Base-by-base conservation (phyloP, 495 filamentous ascomycete genomes). In the Aspergillus wentii region DNA sequence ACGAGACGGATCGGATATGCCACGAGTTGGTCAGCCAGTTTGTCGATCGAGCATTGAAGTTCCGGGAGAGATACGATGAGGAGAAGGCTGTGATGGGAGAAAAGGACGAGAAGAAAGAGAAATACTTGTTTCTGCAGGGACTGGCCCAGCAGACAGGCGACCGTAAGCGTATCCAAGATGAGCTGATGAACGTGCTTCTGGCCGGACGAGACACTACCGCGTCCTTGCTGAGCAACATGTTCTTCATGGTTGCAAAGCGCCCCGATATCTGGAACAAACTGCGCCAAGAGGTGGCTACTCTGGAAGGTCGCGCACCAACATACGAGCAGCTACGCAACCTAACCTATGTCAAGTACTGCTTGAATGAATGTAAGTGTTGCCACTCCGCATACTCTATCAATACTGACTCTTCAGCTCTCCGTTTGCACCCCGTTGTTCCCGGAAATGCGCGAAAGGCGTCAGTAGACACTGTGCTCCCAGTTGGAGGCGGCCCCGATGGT, bases 391-490 rank as follows among this genome's bases (percentile, higher is more conserved):
- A 3, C 5, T 17, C 18, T 6, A 19, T 17, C 17, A 25, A 15
- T 46, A 36, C 33, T 39, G 30, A 43, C 17, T n/a, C 11, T 18
- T 18, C 19, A 54, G 51, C 52, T 13, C 46, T 64, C 9, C 65
- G 78, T 6, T 56, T 83, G 4, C 71, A 71, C 46, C 76, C 79
- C 1, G 52, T 70, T 1, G 65, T 79, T 0, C 64, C 74, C 1
- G 38, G 61, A 20, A 82, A 82, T 34, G 33, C 27, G 8, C 60
- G 78, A 11, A 39, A 49, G 31, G 72, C 77, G 4, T 28, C 65
- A n/a, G 50, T 44, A 27, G 67, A 74, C 45, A 76, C 75, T 0
- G 48, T 63, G 9, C 49, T 80, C 9, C 75, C 75, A 0, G 38
- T 41, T 17, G 74, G 74, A 18, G 74, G 75, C 16, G 74, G 72